These are phyloP conservation scores for Trifolium repens DNA, from an alignment of 306 rosid genomes.

Conservation along the genomic window DNA sequence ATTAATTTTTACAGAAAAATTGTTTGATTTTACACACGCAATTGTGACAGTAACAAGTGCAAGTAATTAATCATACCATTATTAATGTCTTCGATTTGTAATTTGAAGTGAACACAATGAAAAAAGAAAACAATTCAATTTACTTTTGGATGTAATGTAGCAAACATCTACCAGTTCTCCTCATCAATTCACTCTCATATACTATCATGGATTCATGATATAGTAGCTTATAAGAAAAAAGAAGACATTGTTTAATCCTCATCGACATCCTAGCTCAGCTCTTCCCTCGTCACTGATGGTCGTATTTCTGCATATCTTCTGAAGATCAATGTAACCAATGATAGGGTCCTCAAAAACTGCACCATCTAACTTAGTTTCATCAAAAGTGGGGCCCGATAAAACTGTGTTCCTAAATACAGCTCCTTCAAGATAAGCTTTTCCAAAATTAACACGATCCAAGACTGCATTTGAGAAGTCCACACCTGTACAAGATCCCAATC, in stretches of 20 bases:
- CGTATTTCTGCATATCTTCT: constrained; percentile 79
- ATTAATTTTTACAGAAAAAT: too few relatives aligned
- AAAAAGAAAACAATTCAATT: constrained; percentile 31
- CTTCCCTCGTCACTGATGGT: constrained; percentile 66
- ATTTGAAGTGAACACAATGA: constrained; percentile 26
- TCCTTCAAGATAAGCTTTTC: constrained; percentile 90
- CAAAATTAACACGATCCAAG: constrained; percentile 86
- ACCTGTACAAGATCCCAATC: constrained; percentile 53
- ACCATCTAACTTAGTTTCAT: constrained; percentile 71
- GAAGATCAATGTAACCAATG: constrained; percentile 91
- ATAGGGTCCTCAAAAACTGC: constrained; percentile 92
- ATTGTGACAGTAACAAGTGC: neutral
- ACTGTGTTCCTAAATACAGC: constrained; percentile 77
- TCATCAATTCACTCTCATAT: constrained; percentile 28
- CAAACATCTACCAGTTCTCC: constrained; percentile 37
- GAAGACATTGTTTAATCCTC: constrained; percentile 43
- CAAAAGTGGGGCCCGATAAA: constrained; percentile 86
- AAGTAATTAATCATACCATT: neutral
- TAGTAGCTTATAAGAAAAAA: constrained; percentile 30
- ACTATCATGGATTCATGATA: constrained; percentile 10
- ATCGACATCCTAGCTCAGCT: constrained; percentile 84
- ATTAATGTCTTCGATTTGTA: constrained; percentile 34
- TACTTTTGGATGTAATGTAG: constrained; percentile 33
- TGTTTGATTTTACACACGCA: too few relatives aligned
- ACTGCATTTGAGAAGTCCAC: constrained; percentile 90